Evolutionary conservation across 163 green algal species (phyloP).

Genomic region (Chlamydomonas reinhardtii): DNA sequence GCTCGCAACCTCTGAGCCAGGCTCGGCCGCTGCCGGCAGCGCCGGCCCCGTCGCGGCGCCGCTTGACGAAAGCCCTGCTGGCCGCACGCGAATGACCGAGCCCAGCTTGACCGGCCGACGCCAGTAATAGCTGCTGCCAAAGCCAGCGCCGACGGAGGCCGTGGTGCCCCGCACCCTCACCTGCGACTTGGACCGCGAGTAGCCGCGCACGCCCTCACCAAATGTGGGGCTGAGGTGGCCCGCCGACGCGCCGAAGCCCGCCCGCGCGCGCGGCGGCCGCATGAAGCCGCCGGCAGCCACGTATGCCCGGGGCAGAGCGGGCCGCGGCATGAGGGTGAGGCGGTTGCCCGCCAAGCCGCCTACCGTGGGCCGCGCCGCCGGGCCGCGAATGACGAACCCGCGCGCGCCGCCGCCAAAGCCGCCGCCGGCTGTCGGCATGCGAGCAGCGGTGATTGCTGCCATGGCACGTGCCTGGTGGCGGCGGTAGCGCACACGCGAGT

Average conservation of each 20-base stretch:
- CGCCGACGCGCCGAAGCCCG: not conserved
- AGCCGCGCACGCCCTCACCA: not conserved
- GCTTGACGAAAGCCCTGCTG: not conserved
- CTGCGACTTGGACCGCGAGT: not conserved
- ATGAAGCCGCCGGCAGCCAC: not conserved
- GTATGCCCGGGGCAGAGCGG: too few relatives aligned
- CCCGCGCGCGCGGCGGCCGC: not conserved
- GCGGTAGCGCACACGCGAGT: constrained; percentile 9
- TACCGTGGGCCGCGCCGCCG: too few relatives aligned
- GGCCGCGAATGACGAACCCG: too few relatives aligned
- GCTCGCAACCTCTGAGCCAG: not conserved
- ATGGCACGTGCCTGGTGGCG: constrained; percentile 19
- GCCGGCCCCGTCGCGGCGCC: not conserved
- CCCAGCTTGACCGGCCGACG: constrained; percentile 7
- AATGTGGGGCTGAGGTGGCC: not conserved
- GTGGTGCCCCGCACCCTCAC: not conserved
- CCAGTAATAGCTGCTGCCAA: constrained; percentile 43
- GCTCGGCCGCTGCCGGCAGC: not conserved
- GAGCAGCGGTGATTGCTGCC: not conserved
- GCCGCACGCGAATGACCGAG: constrained; percentile 13
- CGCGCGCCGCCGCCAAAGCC: too few relatives aligned
- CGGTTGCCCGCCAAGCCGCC: not conserved
- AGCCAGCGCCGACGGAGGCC: not conserved
- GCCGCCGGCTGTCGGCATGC: not conserved
- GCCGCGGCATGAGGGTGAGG: not conserved